phyloP scores from a whole-genome alignment of 768 basidiomycete species.

The Tylopilus felleus region DNA sequence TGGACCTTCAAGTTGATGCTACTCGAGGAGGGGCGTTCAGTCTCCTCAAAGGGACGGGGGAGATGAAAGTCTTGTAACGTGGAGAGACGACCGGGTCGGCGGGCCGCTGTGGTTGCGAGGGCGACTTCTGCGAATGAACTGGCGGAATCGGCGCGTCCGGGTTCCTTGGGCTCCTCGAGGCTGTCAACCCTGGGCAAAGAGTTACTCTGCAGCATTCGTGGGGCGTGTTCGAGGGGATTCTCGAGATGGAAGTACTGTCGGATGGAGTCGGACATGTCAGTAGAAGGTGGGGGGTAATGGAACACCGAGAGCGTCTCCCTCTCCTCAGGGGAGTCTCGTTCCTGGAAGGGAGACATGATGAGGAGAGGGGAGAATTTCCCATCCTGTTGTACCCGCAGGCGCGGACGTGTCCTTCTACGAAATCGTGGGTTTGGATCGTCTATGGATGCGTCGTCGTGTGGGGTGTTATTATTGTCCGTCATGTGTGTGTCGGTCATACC shows the following conservation, averaged over 20 bases:
- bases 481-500: neutral
- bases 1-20: conserved; percentile 11
- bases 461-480: neutral
- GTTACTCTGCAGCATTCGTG: conserved; percentile 1
- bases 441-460: neutral
- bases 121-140: conserved; percentile 20
- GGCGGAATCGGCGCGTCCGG: conserved; percentile 9
- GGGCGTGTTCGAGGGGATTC: neutral
- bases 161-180: neutral
- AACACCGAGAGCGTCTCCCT: neutral
- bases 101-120: conserved; percentile 2
- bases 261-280: neutral
- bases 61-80: conserved; percentile 13
- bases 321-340: neutral
- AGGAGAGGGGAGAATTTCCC: conserved; percentile 26
- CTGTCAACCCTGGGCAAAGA: neutral
- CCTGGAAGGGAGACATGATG: conserved; percentile 10
- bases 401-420: conserved; percentile 6
- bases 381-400: conserved; percentile 4
- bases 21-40: neutral
- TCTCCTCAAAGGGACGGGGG: conserved; percentile 22
- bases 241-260: neutral
- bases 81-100: conserved; percentile 9
- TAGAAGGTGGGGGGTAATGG: neutral
- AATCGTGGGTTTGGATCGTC: neutral